A percentile compares a stretch with the other conserved stretches of the same genome.
Evolutionary conservation across 2,329 filamentous ascomycete species (phyloP).

Genomic region (Aspergillus sp.): DNA sequence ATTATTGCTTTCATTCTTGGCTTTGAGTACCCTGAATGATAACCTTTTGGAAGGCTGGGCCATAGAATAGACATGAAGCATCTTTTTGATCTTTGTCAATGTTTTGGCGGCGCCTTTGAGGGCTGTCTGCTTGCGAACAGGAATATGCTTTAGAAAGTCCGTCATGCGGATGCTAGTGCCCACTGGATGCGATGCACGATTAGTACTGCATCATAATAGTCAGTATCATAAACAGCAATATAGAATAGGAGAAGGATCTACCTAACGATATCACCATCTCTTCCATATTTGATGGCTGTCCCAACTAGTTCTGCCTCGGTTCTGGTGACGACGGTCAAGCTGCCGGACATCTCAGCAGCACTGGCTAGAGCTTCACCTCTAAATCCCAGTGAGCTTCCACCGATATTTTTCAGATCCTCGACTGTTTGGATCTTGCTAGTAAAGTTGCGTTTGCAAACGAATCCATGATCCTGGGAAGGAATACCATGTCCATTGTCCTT

Average conservation of each 20-base stretch:
- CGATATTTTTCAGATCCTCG: slow-evolving; percentile 51
- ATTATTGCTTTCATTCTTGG: slow-evolving; percentile 57
- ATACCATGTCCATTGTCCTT: slow-evolving; percentile 63
- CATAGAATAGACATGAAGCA: slow-evolving; percentile 57
- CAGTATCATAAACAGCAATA: background rate
- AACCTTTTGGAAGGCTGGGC: slow-evolving; percentile 54
- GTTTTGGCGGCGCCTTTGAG: slow-evolving; percentile 48
- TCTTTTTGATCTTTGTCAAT: slow-evolving; percentile 47
- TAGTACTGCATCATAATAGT: slow-evolving; percentile 14
- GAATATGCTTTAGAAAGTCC: slow-evolving; percentile 54
- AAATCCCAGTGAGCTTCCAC: slow-evolving; percentile 57
- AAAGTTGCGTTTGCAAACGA: slow-evolving; percentile 54
- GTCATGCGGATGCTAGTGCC: slow-evolving; percentile 57
- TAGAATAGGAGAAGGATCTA: slow-evolving; percentile 14
- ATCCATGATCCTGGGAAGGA: slow-evolving; percentile 47
- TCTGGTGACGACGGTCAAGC: slow-evolving; percentile 51
- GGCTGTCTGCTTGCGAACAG: slow-evolving; percentile 55
- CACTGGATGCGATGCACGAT: slow-evolving; percentile 50
- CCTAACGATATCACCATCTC: slow-evolving; percentile 47
- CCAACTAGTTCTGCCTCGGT: slow-evolving; percentile 54
- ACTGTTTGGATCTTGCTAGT: slow-evolving; percentile 61
- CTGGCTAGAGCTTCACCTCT: slow-evolving; percentile 62
- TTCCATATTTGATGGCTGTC: slow-evolving; percentile 46
- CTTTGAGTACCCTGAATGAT: slow-evolving; percentile 52
- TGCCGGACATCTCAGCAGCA: slow-evolving; percentile 53